These are phyloP conservation scores for Oryza officinalis DNA, from an alignment of 176 grass and related monocot species.

Conservation along the genomic window DNA sequence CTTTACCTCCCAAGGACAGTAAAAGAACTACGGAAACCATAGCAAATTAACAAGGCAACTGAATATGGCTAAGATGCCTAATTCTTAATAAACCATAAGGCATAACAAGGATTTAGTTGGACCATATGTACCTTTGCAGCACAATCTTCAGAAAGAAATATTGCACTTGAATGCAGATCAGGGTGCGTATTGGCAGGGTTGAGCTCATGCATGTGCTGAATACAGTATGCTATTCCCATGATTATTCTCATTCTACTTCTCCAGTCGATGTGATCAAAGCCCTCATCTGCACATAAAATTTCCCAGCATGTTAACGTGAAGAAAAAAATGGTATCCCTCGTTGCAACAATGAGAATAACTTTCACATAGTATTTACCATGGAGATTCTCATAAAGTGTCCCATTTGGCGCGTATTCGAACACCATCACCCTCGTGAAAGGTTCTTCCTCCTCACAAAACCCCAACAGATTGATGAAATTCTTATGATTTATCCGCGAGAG, in stretches of 20 bases:
- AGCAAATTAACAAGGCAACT: too few relatives aligned
- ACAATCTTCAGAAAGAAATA: slow-evolving; percentile 72
- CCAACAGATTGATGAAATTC: slow-evolving; percentile 79
- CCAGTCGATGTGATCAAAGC: slow-evolving; percentile 76
- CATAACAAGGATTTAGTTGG: not conserved
- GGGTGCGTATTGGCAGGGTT: slow-evolving; percentile 57
- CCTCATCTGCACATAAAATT: slow-evolving; percentile 49
- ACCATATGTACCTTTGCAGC: slow-evolving; percentile 60
- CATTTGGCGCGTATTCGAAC: slow-evolving; percentile 68
- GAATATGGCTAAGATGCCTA: too few relatives aligned
- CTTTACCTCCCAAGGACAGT: too few relatives aligned
- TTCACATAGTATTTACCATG: slow-evolving; percentile 44
- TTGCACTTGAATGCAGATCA: slow-evolving; percentile 58
- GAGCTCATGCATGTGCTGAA: slow-evolving; percentile 82
- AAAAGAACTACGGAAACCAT: too few relatives aligned
- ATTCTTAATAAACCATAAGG: not conserved
- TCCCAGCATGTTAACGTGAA: not conserved
- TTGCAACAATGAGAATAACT: slow-evolving; percentile 8
- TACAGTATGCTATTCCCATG: slow-evolving; percentile 77
- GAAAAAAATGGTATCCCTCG: not conserved
- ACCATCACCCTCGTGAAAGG: slow-evolving; percentile 91
- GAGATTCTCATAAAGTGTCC: slow-evolving; percentile 74
- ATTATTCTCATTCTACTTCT: slow-evolving; percentile 62
- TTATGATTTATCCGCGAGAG: slow-evolving; percentile 84
- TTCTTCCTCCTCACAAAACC: slow-evolving; percentile 81